Evolutionary conservation across 129 eudicot species (phyloP), one percentile per base, ranked within the genome.

Genomic region (Gnaphalium uliginosum): DNA sequence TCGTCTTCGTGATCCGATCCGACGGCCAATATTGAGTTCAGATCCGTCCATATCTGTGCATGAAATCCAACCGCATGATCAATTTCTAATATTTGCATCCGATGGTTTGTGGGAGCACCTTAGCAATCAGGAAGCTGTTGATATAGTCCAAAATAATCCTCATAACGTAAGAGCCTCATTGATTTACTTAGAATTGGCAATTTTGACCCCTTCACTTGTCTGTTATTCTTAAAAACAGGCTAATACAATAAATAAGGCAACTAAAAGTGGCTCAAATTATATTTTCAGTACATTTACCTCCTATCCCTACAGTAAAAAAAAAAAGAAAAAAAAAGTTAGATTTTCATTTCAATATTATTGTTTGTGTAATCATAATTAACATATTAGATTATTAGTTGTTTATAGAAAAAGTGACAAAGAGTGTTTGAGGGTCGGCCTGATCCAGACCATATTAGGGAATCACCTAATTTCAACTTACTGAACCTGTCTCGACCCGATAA

Each of bases 91-190:
- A 74, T 88, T 90, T 83, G 98, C 96, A 35, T 93, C 96, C 7
- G 98, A 93, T 32, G 98, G 98, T 66, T 86, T 93, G 4, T 93
- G 98, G 98, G 98, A 93, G 84, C 98, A 93, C 69, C 96, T 93
- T 37, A 83, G 75, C 84, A 93, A 93, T 79, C 95, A 93, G 81
- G 96, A 93, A 58, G 98, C 98, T 13, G 96, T 93, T 74, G 88
- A 90, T 82, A 72, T 93, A 9, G 96, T 93, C 37, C 98, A 85
- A 82, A 82, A 81, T 54, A 75, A 81, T 65, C 95, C 95, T 48
- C 98, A 77, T 24, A 83, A 27, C 26, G 98, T 93, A 86, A 90
- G 53, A 14, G 7, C 30, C 32, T 78, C 43, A 15, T 59, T 68
- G 5, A 29, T 59, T n/a, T 35, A n/a, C 26, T 41, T 73, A 35